Conservation (phyloP, 2,329 filamentous ascomycete genomes). For the Raffaelea ambrosiae region DNA sequence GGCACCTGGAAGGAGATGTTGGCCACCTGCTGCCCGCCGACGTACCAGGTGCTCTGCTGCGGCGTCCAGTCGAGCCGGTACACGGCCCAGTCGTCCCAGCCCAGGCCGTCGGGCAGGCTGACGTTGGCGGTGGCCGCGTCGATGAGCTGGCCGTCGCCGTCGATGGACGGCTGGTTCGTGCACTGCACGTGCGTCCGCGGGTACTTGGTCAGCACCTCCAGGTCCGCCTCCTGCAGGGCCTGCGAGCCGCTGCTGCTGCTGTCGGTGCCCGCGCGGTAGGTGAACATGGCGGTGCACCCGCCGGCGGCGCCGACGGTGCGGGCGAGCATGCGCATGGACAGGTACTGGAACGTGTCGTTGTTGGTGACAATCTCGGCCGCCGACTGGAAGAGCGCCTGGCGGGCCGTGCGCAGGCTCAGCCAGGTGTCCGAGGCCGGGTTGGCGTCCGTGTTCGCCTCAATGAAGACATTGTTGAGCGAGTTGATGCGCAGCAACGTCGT, state of each 20-base stretch:
- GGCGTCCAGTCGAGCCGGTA: conserved; percentile 54
- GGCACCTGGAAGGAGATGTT: conserved; percentile 49
- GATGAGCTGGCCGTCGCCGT: conserved; percentile 32
- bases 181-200: conserved; percentile 38
- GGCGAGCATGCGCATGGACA: conserved; percentile 42
- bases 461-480: conserved; percentile 30
- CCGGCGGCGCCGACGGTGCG: conserved; percentile 38
- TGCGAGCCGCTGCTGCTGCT: conserved; percentile 5
- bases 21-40: conserved; percentile 40
- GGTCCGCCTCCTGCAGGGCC: conserved; percentile 40
- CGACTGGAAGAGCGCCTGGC: conserved; percentile 34
- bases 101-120: conserved; percentile 31
- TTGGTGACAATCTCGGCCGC: conserved; percentile 38
- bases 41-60: conserved; percentile 44
- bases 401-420: conserved; percentile 38
- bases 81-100: conserved; percentile 48
- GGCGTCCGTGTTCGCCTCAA: conserved; percentile 30
- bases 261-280: conserved; percentile 26
- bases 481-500: conserved; percentile 20
- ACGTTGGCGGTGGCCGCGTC: conserved; percentile 37
- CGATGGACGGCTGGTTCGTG: conserved; percentile 52
- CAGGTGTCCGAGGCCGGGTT: conserved; percentile 30
- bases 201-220: conserved; percentile 43
- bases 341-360: conserved; percentile 25
- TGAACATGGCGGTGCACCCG: conserved; percentile 45